These are phyloP conservation scores for Xylariaceae sp. DNA, from an alignment of 2,329 filamentous ascomycete genomes.

Conservation along the genomic window DNA sequence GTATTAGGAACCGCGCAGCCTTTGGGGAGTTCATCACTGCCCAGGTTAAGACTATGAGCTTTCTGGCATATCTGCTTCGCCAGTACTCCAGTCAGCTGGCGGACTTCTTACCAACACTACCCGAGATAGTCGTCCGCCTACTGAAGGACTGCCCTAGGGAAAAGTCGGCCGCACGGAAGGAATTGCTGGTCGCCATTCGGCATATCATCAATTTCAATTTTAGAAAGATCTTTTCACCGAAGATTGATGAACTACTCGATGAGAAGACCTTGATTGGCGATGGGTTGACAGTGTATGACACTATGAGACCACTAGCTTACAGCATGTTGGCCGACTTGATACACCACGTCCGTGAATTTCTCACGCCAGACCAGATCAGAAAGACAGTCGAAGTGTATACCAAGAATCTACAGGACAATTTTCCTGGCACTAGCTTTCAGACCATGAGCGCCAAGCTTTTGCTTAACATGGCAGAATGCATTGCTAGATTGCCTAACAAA, in stretches of 20 bases:
- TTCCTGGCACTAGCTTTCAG: slow-evolving; percentile 96
- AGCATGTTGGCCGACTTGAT: slow-evolving; percentile 98
- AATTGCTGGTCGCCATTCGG: slow-evolving; percentile 89
- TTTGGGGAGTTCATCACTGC: slow-evolving; percentile 98
- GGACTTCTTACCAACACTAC: slow-evolving; percentile 81
- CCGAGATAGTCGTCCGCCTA: slow-evolving; percentile 82
- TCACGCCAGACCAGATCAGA: slow-evolving; percentile 84
- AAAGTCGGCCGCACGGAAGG: slow-evolving; percentile 89
- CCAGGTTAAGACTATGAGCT: slow-evolving; percentile 99
- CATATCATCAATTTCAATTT: slow-evolving; percentile 99
- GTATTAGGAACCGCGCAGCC: slow-evolving; percentile 86
- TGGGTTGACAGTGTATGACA: slow-evolving; percentile 93
- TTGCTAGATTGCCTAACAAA: slow-evolving; percentile 89
- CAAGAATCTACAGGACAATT: slow-evolving; percentile 88
- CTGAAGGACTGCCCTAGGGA: slow-evolving; percentile 92
- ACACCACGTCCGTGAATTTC: slow-evolving; percentile 87
- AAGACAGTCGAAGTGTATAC: slow-evolving; percentile 97
- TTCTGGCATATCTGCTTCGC: slow-evolving; percentile 84
- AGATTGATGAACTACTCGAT: slow-evolving; percentile 92
- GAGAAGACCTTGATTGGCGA: slow-evolving; percentile 93
- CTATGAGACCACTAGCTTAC: slow-evolving; percentile 89
- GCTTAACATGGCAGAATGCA: slow-evolving; percentile 97
- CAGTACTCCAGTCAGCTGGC: slow-evolving; percentile 81
- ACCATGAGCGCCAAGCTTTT: slow-evolving; percentile 98
- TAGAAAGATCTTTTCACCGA: slow-evolving; percentile 84